phyloP scores from a whole-genome alignment of 2,329 filamentous ascomycete genomes.

The Colletotrichum magnum region DNA sequence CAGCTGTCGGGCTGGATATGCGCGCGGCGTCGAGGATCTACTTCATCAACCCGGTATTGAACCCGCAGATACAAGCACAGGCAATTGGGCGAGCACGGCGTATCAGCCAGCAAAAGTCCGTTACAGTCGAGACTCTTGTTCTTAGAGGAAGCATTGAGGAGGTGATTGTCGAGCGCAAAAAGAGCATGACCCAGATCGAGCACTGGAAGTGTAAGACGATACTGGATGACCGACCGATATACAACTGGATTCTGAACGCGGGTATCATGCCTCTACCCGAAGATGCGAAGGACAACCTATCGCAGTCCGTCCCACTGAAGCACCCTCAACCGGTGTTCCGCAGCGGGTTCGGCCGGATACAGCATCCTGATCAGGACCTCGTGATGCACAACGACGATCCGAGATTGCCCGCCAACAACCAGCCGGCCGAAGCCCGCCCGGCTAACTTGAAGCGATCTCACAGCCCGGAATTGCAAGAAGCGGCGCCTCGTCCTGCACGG shows the following conservation, averaged over 20 bases:
- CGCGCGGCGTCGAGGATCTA: conserved; percentile 87
- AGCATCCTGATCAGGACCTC: conserved; percentile 63
- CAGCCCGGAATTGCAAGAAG: conserved; percentile 33
- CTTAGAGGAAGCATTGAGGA: conserved; percentile 87
- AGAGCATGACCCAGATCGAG: conserved; percentile 80
- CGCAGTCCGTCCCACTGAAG: conserved; percentile 64
- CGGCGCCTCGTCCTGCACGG: conserved; percentile 47
- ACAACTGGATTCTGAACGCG: conserved; percentile 71
- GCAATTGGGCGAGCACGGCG: conserved; percentile 91
- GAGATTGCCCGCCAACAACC: neutral
- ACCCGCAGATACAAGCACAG: conserved; percentile 88
- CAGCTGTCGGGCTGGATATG: conserved; percentile 90
- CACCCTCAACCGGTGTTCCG: conserved; percentile 66
- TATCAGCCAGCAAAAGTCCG: conserved; percentile 84
- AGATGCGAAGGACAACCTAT: conserved; percentile 50
- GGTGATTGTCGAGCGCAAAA: conserved; percentile 80
- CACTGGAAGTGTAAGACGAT: conserved; percentile 69
- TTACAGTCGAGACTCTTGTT: conserved; percentile 89
- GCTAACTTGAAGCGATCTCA: conserved; percentile 46
- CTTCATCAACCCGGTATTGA: conserved; percentile 90
- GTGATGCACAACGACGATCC: conserved; percentile 46
- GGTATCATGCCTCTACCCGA: conserved; percentile 56
- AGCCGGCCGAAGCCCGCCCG: neutral
- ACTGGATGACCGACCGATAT: conserved; percentile 70
- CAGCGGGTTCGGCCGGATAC: conserved; percentile 59